Percentiles rank a stretch among this genome's conserved stretches.
phyloP scores from a whole-genome alignment of 129 eudicot genomes.

The Flaveria brownii region DNA sequence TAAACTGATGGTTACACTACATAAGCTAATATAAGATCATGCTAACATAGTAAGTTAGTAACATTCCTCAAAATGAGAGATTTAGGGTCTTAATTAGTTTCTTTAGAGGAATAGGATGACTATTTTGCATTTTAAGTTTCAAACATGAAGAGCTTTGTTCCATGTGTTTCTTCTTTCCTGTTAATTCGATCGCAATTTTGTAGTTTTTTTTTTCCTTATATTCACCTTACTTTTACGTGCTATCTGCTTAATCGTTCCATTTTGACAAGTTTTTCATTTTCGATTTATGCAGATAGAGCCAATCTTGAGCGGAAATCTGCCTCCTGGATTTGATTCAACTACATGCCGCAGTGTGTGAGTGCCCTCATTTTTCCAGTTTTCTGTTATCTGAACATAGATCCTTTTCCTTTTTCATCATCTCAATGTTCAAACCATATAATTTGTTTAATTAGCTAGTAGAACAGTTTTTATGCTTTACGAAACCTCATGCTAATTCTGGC shows the following conservation, averaged over 20 bases:
- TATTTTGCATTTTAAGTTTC: neutral
- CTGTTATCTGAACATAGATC: neutral
- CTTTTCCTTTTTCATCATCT: neutral
- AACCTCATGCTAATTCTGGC: constrained; percentile 15
- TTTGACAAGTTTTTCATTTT: constrained; percentile 19
- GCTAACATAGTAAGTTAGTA: neutral
- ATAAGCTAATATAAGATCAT: constrained; percentile 24
- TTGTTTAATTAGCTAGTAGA: constrained; percentile 5
- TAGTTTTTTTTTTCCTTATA: neutral
- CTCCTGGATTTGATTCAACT: constrained; percentile 70
- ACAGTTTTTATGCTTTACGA: neutral
- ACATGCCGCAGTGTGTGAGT: constrained; percentile 82
- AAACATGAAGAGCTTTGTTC: neutral
- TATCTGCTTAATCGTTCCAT: constrained; percentile 3
- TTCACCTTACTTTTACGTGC: constrained; percentile 2
- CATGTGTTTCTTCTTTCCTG: neutral
- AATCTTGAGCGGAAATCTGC: constrained; percentile 72
- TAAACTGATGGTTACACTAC: neutral
- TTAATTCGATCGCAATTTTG: neutral
- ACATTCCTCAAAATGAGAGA: neutral
- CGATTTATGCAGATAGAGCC: constrained; percentile 66
- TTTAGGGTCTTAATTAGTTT: constrained; percentile 12
- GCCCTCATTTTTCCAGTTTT: neutral
- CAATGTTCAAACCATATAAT: constrained; percentile 10
- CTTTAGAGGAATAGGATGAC: constrained; percentile 10